Base-by-base conservation (phyloP, 257 asterid genomes). In the Solanum sparsipilum region DNA sequence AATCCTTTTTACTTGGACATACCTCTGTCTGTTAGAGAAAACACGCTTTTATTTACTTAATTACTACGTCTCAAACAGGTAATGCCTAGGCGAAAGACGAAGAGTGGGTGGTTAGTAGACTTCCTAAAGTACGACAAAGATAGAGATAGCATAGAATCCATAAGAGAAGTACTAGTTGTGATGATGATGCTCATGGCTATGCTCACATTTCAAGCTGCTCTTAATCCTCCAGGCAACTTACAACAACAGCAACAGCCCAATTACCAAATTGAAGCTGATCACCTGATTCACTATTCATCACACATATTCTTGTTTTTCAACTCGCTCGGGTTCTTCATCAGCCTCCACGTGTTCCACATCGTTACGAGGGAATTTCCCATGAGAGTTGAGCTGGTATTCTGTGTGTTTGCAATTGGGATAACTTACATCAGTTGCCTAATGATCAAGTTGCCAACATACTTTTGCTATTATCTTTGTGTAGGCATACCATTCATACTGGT, bases 161-260 rank as follows among this genome's bases (percentile, higher is more conserved):
- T 92, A 3, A 82, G 95, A 36, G 89, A 83, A 91, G 88, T 89
- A 1, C 35, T 93, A 74, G 92, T 94, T 0, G 90, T 92, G 41
- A 79, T 93, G 13, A 88, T 93, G 3, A 90, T 91, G 48, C 87
- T 94, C 9, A 91, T 93, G 3, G 92, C 89, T 10, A 91, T 94
- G 5, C 87, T 92, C 18, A 92, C 98, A 1, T 94, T 91, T 65
- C 94, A 92, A 87, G 94, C 94, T 1, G 92, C 92, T 36, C 94
- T 94, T 31, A 93, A 90, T 83, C 98, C 96, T n/a, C 96, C 98
- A 0, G 94, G 94, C 0, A 94, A 95, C 21, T 90, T 92, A 6
- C 91, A 95, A 94, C 92, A 95, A 93, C 93, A 93, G 65, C 95
- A 93, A 4, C 82, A 73, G 48, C 18, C 82, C 5, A 90, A 91